Evolutionary conservation across 2,329 filamentous ascomycete species (phyloP).

Genomic region (Penicillium corylophilum): DNA sequence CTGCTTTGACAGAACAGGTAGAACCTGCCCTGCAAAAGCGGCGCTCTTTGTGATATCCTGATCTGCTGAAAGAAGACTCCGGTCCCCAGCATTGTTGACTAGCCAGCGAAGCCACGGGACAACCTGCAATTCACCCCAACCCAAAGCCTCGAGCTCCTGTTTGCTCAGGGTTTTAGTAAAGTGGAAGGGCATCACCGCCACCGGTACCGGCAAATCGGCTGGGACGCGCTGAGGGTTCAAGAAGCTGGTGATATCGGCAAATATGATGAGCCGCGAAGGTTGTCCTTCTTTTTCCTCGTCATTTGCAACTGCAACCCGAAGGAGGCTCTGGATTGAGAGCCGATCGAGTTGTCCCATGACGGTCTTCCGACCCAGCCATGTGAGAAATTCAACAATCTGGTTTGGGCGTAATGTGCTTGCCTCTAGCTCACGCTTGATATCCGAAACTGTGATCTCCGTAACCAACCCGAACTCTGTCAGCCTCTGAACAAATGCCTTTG

Average conservation of each 20-base stretch:
- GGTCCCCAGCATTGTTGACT: slow-evolving; percentile 63
- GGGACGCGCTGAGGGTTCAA: slow-evolving; percentile 77
- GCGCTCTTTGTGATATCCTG: slow-evolving; percentile 70
- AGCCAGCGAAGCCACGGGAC: slow-evolving; percentile 83
- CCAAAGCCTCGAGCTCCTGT: slow-evolving; percentile 72
- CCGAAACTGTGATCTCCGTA: slow-evolving; percentile 80
- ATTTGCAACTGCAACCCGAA: slow-evolving; percentile 66
- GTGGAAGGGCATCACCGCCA: slow-evolving; percentile 78
- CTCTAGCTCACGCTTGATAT: slow-evolving; percentile 81
- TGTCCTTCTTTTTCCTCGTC: slow-evolving; percentile 59
- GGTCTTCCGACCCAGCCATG: slow-evolving; percentile 76
- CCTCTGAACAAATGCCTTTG: slow-evolving; percentile 72
- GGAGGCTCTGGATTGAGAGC: slow-evolving; percentile 64
- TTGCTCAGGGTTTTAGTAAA: slow-evolving; percentile 70
- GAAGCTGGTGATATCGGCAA: slow-evolving; percentile 73
- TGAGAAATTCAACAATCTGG: slow-evolving; percentile 79
- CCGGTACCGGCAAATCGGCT: slow-evolving; percentile 74
- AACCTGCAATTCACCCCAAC: slow-evolving; percentile 82
- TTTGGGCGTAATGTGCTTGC: slow-evolving; percentile 74
- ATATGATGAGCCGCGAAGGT: slow-evolving; percentile 69
- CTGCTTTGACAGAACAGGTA: slow-evolving; percentile 79
- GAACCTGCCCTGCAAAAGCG: slow-evolving; percentile 72
- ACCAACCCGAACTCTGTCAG: slow-evolving; percentile 82
- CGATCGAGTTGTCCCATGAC: slow-evolving; percentile 70
- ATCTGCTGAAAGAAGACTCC: slow-evolving; percentile 56